Evolutionary conservation across 768 basidiomycete species (phyloP).

Genomic region (Lentinula aciculospora): DNA sequence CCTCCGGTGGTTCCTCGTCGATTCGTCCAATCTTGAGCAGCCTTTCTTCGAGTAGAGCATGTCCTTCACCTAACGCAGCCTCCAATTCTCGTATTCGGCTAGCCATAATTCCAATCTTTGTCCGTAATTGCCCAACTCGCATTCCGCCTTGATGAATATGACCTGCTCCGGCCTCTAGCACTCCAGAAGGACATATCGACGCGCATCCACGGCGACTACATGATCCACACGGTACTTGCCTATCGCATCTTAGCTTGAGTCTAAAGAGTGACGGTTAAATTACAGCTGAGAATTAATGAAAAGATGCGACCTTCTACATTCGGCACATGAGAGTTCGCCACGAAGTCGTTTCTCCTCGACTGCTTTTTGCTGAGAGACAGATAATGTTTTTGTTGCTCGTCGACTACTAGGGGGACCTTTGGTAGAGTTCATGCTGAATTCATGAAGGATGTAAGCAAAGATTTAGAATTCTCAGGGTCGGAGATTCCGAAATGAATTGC

Average conservation of each 20-base stretch:
- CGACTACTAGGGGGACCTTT: not conserved
- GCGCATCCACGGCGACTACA: conserved; percentile 3
- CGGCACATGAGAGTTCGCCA: not conserved
- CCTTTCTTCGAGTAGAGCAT: conserved; percentile 2
- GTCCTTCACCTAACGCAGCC: conserved; percentile 3
- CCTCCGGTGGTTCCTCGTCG: conserved; percentile 1
- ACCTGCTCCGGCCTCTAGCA: not conserved
- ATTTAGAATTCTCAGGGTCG: not conserved
- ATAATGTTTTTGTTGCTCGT: not conserved
- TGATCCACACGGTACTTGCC: not conserved
- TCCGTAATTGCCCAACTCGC: conserved; percentile 2
- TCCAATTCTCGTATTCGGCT: not conserved
- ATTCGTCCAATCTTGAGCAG: conserved; percentile 1
- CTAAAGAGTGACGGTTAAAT: not conserved
- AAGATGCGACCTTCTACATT: not conserved
- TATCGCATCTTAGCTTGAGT: conserved; percentile 4
- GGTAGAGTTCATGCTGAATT: not conserved
- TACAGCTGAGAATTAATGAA: not conserved
- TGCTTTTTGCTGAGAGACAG: conserved; percentile 1
- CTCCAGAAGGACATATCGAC: conserved; percentile 5
- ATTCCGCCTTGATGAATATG: conserved; percentile 6
- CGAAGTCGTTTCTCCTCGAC: conserved; percentile 3
- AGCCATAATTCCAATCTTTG: conserved; percentile 2
- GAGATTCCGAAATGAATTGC: not conserved
- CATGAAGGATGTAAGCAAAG: not conserved